Percentiles rank a stretch among this genome's conserved stretches.
phyloP scores from a whole-genome alignment of 257 asterid genomes.

The Petunia axillaris region DNA sequence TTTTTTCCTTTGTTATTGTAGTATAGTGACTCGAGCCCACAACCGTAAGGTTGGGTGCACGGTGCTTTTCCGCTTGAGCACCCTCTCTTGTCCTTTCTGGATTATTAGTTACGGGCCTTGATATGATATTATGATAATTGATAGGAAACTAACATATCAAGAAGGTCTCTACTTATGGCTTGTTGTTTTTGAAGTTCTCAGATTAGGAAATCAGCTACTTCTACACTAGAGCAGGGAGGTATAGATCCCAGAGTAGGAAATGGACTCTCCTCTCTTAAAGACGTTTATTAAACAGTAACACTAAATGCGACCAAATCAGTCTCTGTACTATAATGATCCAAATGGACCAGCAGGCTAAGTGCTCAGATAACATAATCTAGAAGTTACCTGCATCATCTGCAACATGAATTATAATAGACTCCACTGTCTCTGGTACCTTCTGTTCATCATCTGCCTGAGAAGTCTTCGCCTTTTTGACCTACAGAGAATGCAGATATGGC shows the following conservation, averaged over 20 bases:
- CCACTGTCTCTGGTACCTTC: conserved; percentile 42
- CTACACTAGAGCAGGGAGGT: neutral
- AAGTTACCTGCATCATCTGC: conserved; percentile 54
- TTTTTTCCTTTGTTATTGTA: too few species aligned
- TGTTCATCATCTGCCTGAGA: conserved; percentile 39
- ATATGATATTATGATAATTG: neutral
- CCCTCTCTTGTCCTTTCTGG: too few species aligned
- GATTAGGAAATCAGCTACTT: neutral
- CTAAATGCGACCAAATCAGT: neutral
- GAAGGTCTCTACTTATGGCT: neutral
- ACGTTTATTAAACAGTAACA: neutral
- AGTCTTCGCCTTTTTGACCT: conserved; percentile 75
- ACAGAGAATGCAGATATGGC: conserved; percentile 12
- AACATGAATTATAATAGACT: conserved; percentile 39
- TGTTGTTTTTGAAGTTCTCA: neutral
- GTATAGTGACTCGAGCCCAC: too few species aligned
- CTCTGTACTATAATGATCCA: neutral
- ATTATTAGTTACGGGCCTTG: neutral
- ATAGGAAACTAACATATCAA: conserved; percentile 16
- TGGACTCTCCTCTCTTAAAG: neutral
- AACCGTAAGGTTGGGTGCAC: too few species aligned
- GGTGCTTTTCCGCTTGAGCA: too few species aligned
- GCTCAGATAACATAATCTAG: conserved; percentile 1
- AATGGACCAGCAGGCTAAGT: neutral
- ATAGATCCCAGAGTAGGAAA: neutral